Evolutionary conservation across 768 basidiomycete species (phyloP).

Genomic region (Suillus bovinus): DNA sequence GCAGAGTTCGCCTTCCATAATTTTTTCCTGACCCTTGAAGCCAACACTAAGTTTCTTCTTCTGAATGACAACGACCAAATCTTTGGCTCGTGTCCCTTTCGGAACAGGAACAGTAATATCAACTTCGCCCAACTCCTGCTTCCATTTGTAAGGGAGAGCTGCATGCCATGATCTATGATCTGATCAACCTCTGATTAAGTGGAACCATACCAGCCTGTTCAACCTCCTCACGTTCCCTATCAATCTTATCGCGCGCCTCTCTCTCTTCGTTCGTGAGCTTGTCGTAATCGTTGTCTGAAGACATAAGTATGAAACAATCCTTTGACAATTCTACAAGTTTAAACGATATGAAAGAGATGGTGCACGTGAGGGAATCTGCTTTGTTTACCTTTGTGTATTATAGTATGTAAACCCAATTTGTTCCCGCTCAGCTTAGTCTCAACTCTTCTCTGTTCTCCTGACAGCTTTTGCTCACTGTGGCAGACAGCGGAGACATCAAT

Average conservation of each 20-base stretch:
- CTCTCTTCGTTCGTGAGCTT: conserved; percentile 76
- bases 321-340: not conserved
- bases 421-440: conserved; percentile 8
- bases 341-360: conserved; percentile 21
- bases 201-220: conserved; percentile 80
- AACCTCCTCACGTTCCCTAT: conserved; percentile 63
- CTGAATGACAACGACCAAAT: conserved; percentile 71
- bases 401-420: conserved; percentile 21
- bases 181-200: conserved; percentile 22
- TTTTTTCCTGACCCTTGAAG: conserved; percentile 82
- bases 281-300: conserved; percentile 60
- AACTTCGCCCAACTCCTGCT: conserved; percentile 84
- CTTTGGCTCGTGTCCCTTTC: conserved; percentile 79
- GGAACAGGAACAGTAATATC: conserved; percentile 84
- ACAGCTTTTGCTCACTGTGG: conserved; percentile 11
- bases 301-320: conserved; percentile 27
- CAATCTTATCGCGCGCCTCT: conserved; percentile 66
- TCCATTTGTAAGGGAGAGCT: conserved; percentile 93
- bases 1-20: conserved; percentile 89
- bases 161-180: conserved; percentile 17
- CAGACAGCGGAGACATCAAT: conserved; percentile 37
- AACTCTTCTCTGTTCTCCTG: conserved; percentile 16
- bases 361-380: conserved; percentile 27
- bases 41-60: conserved; percentile 85
- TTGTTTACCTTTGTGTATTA: conserved; percentile 38